Evolutionary conservation across 106 monocot species (phyloP).

Genomic region (Dioscorea dumetorum): DNA sequence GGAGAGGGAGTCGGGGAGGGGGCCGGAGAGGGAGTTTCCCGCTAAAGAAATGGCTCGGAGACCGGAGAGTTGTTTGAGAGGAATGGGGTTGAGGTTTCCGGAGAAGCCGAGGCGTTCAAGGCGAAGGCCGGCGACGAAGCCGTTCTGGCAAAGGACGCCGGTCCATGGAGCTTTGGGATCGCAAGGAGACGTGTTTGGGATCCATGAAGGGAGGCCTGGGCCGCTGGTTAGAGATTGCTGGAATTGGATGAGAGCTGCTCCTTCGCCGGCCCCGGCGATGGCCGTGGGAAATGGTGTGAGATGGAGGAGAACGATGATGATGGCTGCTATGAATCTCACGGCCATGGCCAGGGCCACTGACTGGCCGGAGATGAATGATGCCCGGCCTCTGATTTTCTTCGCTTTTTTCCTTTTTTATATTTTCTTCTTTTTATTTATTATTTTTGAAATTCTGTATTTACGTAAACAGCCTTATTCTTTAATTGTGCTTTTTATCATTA

Average conservation of each 20-base stretch:
- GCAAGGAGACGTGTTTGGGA: conserved; percentile 14
- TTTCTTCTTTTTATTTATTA: not conserved
- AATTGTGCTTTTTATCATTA: too few species aligned
- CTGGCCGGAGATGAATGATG: not conserved
- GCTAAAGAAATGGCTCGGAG: conserved; percentile 43
- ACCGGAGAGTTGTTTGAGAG: conserved; percentile 9
- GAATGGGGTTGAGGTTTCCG: conserved; percentile 40
- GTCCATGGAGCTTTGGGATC: conserved; percentile 21
- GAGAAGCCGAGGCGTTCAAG: conserved; percentile 35
- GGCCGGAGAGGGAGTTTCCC: conserved; percentile 51
- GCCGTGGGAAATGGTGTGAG: not conserved
- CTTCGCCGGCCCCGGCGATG: not conserved
- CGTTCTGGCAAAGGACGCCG: conserved; percentile 46
- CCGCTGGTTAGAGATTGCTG: conserved; percentile 4
- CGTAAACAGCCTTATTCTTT: too few species aligned
- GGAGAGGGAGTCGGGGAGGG: conserved; percentile 41
- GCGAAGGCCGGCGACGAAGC: conserved; percentile 35
- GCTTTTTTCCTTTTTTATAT: not conserved
- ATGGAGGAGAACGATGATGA: not conserved
- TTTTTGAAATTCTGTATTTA: too few species aligned
- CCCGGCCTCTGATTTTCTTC: not conserved
- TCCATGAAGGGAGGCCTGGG: conserved; percentile 12
- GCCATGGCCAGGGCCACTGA: not conserved
- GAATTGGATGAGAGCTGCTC: conserved; percentile 9
- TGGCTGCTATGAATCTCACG: not conserved